Evolutionary conservation across 2,329 filamentous ascomycete genomes (phyloP).

Genomic region (Erysiphe neolycopersici): DNA sequence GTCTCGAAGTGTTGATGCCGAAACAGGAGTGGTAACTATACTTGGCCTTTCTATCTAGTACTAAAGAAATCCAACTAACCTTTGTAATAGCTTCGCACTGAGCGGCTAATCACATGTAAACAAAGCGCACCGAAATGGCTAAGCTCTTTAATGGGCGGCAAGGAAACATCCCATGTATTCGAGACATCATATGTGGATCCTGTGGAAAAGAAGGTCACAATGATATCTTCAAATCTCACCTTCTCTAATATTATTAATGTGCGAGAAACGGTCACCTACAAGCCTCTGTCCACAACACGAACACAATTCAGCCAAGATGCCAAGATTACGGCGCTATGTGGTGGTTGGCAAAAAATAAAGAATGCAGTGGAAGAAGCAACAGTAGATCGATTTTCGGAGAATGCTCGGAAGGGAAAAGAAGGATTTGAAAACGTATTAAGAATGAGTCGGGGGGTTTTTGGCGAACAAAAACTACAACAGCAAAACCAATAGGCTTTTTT

Average conservation of each 20-base stretch:
- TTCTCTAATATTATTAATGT: conserved; percentile 76
- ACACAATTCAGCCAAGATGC: conserved; percentile 79
- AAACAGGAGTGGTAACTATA: conserved; percentile 37
- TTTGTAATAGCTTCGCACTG: conserved; percentile 31
- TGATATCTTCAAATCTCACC: conserved; percentile 89
- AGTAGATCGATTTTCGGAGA: conserved; percentile 72
- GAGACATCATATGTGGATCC: conserved; percentile 93
- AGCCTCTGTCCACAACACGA: conserved; percentile 26
- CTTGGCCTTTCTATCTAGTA: conserved; percentile 5
- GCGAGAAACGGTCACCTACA: conserved; percentile 77
- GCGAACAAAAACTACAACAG: conserved; percentile 48
- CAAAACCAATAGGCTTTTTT: conserved; percentile 7
- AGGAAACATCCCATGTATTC: conserved; percentile 68
- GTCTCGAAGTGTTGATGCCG: conserved; percentile 36
- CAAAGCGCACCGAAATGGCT: conserved; percentile 58
- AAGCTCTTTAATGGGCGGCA: conserved; percentile 48
- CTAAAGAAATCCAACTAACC: conserved; percentile 1
- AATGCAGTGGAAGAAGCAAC: conserved; percentile 87
- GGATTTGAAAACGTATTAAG: conserved; percentile 87
- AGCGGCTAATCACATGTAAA: conserved; percentile 37
- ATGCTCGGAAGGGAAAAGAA: conserved; percentile 69
- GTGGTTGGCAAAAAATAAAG: conserved; percentile 92
- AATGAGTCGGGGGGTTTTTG: conserved; percentile 77
- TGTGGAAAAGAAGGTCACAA: conserved; percentile 58
- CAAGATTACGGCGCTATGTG: conserved; percentile 77